Conservation (phyloP, 225 moss, liverwort and hornwort species). For the Marchantia paleacea region DNA sequence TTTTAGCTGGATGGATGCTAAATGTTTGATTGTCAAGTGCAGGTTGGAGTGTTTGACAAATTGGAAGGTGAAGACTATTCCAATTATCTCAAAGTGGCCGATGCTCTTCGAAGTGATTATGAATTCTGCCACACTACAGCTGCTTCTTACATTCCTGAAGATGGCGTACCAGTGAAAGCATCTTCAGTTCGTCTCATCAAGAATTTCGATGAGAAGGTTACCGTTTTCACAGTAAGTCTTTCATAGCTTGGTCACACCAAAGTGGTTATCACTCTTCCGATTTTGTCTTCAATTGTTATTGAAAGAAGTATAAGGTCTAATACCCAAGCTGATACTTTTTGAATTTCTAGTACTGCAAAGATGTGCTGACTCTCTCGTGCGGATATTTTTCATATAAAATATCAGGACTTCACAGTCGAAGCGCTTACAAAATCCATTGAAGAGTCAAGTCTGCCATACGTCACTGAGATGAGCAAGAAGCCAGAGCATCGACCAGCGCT, state of each 20-base stretch:
- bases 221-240: slow-evolving; percentile 58
- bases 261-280: not conserved
- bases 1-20: not conserved
- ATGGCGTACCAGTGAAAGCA: slow-evolving; percentile 49
- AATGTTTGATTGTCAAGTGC: slow-evolving; percentile 8
- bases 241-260: not conserved
- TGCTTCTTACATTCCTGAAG: slow-evolving; percentile 54
- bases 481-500: slow-evolving; percentile 69
- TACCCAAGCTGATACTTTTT: not conserved
- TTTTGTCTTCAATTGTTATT: not conserved
- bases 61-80: slow-evolving; percentile 68
- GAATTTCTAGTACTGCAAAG: too few relatives aligned
- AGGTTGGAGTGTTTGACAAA: slow-evolving; percentile 79
- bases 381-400: not conserved
- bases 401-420: slow-evolving; percentile 67
- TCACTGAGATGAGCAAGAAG: slow-evolving; percentile 86
- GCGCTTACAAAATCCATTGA: slow-evolving; percentile 60
- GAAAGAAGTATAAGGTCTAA: not conserved
- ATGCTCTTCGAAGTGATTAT: slow-evolving; percentile 57
- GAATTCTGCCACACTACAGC: slow-evolving; percentile 67
- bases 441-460: slow-evolving; percentile 62
- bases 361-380: not conserved
- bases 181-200: slow-evolving; percentile 80
- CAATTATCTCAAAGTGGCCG: slow-evolving; percentile 65
- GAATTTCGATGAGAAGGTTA: slow-evolving; percentile 81